phyloP scores from a whole-genome alignment of 371 early-diverging fungal species.

The Zychaea mexicana region DNA sequence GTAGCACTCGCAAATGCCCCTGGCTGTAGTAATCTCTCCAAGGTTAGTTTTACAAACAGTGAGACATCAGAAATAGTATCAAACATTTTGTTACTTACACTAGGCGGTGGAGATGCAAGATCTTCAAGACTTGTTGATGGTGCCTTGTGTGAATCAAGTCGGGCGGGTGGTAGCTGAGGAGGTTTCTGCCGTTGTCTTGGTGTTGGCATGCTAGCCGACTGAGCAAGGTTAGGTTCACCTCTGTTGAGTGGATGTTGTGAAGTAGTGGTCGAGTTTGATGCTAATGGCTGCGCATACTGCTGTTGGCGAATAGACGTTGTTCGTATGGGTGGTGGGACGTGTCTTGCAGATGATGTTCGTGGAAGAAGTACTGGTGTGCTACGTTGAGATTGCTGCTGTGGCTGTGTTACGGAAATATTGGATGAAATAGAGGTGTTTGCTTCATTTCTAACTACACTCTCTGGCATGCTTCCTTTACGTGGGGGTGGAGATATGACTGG shows the following conservation, averaged over 20 bases:
- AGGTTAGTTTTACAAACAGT: not conserved
- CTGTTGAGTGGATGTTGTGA: not conserved
- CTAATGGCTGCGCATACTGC: conserved; percentile 1
- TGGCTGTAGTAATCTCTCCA: no score
- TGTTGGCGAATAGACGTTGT: not conserved
- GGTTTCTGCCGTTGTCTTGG: conserved; percentile 2
- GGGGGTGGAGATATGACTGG: not conserved
- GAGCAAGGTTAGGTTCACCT: not conserved
- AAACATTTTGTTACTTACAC: conserved; percentile 19
- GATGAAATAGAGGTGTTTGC: not conserved
- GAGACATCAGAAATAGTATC: not conserved
- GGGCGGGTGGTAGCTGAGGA: conserved; percentile 16
- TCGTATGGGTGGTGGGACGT: not conserved
- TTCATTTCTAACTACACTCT: not conserved
- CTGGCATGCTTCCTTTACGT: conserved; percentile 6
- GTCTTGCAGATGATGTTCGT: not conserved
- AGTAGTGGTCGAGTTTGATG: conserved; percentile 2
- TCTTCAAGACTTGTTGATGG: conserved; percentile 13
- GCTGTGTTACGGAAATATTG: conserved; percentile 7
- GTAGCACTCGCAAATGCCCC: conserved; percentile 26
- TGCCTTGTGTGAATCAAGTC: conserved; percentile 7
- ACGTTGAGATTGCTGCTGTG: not conserved
- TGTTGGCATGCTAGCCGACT: conserved; percentile 1
- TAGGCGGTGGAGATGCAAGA: conserved; percentile 34
- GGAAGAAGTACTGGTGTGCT: not conserved